These are phyloP conservation scores for Tetrahymena elliotti DNA, from an alignment of 73 alveolate species.

Conservation along the genomic window DNA sequence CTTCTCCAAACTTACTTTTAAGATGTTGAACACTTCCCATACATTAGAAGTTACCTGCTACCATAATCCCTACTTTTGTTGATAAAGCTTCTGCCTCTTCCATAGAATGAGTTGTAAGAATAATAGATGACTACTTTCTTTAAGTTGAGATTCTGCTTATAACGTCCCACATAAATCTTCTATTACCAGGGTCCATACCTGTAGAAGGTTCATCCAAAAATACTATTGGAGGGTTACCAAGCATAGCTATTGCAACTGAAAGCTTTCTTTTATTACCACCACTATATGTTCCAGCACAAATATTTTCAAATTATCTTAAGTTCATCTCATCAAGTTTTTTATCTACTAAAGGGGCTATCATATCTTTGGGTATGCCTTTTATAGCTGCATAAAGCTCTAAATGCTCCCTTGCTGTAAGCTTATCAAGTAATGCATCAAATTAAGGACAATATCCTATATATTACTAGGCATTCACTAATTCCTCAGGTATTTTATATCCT, in stretches of 20 bases:
- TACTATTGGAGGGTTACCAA: constrained; percentile 97
- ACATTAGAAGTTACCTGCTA: constrained; percentile 85
- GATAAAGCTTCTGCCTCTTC: constrained; percentile 94
- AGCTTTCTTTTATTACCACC: constrained; percentile 98
- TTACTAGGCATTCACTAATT: constrained; percentile 73
- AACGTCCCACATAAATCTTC: constrained; percentile 96
- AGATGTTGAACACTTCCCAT: constrained; percentile 85
- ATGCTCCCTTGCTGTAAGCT: constrained; percentile 93
- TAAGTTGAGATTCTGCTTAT: constrained; percentile 81
- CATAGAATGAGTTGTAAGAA: constrained; percentile 92
- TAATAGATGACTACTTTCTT: constrained; percentile 85
- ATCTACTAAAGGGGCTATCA: constrained; percentile 55
- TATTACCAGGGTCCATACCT: constrained; percentile 98
- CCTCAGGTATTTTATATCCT: constrained; percentile 73
- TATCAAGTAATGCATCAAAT: constrained; percentile 91
- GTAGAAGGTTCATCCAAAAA: constrained; percentile 98
- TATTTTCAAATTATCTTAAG: constrained; percentile 65
- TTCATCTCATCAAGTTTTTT: constrained; percentile 85
- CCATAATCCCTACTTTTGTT: constrained; percentile 91
- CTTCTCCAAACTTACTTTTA: constrained; percentile 87
- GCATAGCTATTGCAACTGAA: constrained; percentile 97
- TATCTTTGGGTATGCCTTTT: constrained; percentile 84
- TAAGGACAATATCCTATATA: constrained; percentile 97
- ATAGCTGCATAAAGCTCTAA: constrained; percentile 86
- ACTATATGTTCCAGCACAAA: constrained; percentile 76